phyloP scores from a whole-genome alignment of 2,329 filamentous ascomycete species.

The Teratosphaeria epicoccoides region DNA sequence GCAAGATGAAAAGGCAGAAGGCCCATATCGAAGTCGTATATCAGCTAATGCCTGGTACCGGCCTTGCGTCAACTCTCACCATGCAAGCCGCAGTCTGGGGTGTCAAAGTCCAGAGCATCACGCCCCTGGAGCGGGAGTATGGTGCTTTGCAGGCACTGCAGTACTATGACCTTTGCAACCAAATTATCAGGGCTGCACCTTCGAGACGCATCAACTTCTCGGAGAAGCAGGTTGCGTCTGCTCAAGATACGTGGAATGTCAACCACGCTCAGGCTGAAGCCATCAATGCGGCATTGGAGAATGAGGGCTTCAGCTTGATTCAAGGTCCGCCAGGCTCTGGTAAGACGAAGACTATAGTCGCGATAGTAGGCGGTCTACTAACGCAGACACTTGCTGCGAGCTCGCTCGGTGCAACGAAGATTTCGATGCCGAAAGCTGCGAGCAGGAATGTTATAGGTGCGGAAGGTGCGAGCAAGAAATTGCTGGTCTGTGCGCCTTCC shows the following conservation, averaged over 20 bases:
- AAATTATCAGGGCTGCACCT: slow-evolving; percentile 79
- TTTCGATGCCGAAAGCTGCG: slow-evolving; percentile 26
- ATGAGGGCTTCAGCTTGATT: slow-evolving; percentile 93
- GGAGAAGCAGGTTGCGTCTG: slow-evolving; percentile 57
- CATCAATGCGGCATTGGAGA: slow-evolving; percentile 82
- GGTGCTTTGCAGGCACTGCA: slow-evolving; percentile 81
- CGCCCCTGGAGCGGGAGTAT: slow-evolving; percentile 89
- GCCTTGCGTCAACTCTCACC: slow-evolving; percentile 38
- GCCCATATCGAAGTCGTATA: slow-evolving; percentile 75
- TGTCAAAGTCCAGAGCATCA: slow-evolving; percentile 83
- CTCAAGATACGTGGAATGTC: slow-evolving; percentile 68
- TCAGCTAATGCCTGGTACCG: slow-evolving; percentile 53
- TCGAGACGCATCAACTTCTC: slow-evolving; percentile 77
- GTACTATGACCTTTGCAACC: slow-evolving; percentile 91
- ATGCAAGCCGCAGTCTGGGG: slow-evolving; percentile 62
- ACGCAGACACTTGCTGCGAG: slow-evolving; percentile 47
- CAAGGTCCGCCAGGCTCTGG: slow-evolving; percentile 89
- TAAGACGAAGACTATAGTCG: slow-evolving; percentile 96
- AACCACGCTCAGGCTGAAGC: slow-evolving; percentile 86
- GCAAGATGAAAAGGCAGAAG: slow-evolving; percentile 69
- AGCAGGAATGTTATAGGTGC: slow-evolving; percentile 14
- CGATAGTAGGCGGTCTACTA: slow-evolving; percentile 82
- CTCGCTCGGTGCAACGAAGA: slow-evolving; percentile 18
- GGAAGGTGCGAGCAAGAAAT: slow-evolving; percentile 57
- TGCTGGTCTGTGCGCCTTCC: slow-evolving; percentile 94